These are phyloP conservation scores for Trichophyton simii DNA, from an alignment of 2,329 filamentous ascomycete genomes.

Conservation along the genomic window DNA sequence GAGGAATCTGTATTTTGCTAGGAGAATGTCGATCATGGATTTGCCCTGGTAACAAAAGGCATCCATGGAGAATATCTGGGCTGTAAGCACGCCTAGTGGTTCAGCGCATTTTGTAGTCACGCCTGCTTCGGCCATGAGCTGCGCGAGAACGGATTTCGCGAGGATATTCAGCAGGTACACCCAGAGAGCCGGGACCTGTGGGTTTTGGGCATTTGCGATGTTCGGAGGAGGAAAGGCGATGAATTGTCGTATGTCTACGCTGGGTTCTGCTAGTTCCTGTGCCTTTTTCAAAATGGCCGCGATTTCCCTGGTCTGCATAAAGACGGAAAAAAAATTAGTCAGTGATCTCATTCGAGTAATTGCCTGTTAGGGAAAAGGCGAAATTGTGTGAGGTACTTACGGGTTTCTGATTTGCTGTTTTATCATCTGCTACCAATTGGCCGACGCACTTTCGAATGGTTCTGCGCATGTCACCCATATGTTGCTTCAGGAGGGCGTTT, in stretches of 20 bases:
- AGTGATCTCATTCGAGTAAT: background rate
- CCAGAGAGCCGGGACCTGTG: constrained; percentile 50
- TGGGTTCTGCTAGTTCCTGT: constrained; percentile 41
- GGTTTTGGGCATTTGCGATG: constrained; percentile 29
- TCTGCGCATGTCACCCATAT: constrained; percentile 59
- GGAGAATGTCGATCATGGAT: constrained; percentile 67
- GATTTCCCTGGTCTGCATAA: constrained; percentile 37
- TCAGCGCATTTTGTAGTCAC: constrained; percentile 56
- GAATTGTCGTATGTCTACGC: constrained; percentile 45
- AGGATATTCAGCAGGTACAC: constrained; percentile 68
- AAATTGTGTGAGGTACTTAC: constrained; percentile 28
- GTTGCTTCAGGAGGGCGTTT: constrained; percentile 48
- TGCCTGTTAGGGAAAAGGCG: too few species aligned
- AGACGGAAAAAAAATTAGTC: background rate
- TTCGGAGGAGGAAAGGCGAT: constrained; percentile 34
- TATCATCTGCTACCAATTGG: constrained; percentile 53
- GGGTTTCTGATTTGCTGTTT: constrained; percentile 47
- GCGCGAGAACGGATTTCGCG: constrained; percentile 58
- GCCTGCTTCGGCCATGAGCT: constrained; percentile 55
- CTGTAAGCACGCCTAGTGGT: constrained; percentile 64
- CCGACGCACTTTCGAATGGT: constrained; percentile 60
- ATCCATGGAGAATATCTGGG: constrained; percentile 59
- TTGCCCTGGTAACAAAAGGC: constrained; percentile 55
- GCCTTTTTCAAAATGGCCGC: constrained; percentile 42
- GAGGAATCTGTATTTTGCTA: constrained; percentile 68